Conservation (phyloP, 23 red algal genomes). For the Gracilaria caudata region DNA sequence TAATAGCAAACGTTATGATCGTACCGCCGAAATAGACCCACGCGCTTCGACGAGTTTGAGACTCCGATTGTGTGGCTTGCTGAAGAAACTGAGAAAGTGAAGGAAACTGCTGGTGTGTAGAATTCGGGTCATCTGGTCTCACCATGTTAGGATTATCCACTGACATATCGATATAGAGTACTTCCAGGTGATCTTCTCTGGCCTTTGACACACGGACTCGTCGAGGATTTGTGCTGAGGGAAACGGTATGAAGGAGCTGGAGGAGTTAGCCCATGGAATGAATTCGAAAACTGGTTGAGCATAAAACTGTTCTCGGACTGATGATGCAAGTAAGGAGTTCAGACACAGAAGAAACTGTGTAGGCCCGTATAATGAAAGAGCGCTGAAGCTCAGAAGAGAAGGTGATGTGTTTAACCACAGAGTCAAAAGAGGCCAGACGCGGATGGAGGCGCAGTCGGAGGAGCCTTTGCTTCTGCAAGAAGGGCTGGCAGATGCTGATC, state of each 20-base stretch:
- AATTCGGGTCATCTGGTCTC: neutral
- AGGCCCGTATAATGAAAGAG: too few species aligned
- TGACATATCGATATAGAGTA: neutral
- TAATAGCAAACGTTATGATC: constrained; percentile 70
- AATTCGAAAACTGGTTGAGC: neutral
- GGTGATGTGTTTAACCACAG: too few species aligned
- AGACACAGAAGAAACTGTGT: too few species aligned
- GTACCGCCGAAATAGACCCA: constrained; percentile 53
- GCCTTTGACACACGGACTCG: neutral
- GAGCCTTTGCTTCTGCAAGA: too few species aligned
- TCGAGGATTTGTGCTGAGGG: neutral
- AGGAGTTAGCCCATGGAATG: neutral
- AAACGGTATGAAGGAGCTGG: neutral
- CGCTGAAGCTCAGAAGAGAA: too few species aligned
- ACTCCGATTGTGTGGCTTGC: neutral
- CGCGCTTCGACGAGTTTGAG: constrained; percentile 45
- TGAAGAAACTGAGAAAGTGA: constrained; percentile 35
- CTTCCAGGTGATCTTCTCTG: neutral
- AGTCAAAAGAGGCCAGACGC: neutral
- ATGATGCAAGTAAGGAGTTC: neutral
- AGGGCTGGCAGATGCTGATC: neutral
- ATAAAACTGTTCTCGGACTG: neutral
- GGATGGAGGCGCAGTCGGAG: neutral
- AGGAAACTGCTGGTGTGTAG: constrained; percentile 21
- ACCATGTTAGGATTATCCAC: neutral